Base-by-base conservation (phyloP, 2,329 filamentous ascomycete species). In the Incumbomyces delicatus region DNA sequence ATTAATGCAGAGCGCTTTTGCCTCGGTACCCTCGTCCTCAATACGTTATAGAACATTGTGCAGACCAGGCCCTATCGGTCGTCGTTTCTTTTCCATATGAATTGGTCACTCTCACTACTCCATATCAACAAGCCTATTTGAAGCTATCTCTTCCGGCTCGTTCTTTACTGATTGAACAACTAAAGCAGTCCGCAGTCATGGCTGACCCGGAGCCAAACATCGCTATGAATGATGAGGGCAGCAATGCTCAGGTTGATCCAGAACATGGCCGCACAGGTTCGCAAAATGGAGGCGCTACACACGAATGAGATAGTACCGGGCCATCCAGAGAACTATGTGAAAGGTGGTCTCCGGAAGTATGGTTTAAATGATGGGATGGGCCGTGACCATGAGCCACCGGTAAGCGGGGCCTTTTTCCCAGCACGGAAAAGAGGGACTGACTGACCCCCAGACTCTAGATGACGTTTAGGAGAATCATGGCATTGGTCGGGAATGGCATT, bases 401-500 rank as follows among this genome's bases (percentile, higher is more conserved):
- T 73, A 60, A 47, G 62, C 56, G 3, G 13, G 11, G 8, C 8
- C 22, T 27, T 8, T 27, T 8, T 27, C 2, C 36, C 32, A 34
- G 14, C 14, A 22, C 4, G 29, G 14, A 13, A 30, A 14, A 12
- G 27, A 35, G 12, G 14, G 35, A 34, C 32, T 18, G 30, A 27
- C 22, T 44, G 18, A 27, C 32, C 32, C 13, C 13, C 2, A 2
- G 16, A 2, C 2, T 30, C 7, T 20, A 57, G 55, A 54, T 57
- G 55, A 53, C 52, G 13, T 33, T 50, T 12, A 46, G 42, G 17
- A 50, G 55, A 44, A 40, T 42, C 54, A 74, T 77, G 73, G 71
- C 69, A 44, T 66, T 80, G 41, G 52, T 73, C 6, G 75, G 75
- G 46, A n/a, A 78, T 78, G 74, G 73, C 74, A 2, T 75, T 81